Conservation (phyloP, 2,329 filamentous ascomycete species). For the Bipolaris zeicola region DNA sequence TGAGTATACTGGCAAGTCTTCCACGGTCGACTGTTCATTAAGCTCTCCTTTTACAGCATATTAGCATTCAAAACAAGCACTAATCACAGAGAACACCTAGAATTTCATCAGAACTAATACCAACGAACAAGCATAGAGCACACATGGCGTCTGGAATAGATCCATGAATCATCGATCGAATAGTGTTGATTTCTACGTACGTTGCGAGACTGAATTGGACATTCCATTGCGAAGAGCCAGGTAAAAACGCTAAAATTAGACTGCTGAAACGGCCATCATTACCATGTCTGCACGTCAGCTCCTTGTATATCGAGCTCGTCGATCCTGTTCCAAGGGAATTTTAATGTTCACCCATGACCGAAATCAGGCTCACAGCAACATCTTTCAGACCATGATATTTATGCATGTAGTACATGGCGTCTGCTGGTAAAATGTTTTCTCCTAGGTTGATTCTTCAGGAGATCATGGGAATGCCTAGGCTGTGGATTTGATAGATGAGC, state of each 20-base stretch:
- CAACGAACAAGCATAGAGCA: slow-evolving; percentile 32
- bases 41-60: background rate
- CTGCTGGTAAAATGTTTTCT: slow-evolving; percentile 58
- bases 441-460: slow-evolving; percentile 58
- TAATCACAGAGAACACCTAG: background rate
- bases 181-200: slow-evolving; percentile 59
- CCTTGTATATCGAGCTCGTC: slow-evolving; percentile 57
- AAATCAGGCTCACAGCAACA: slow-evolving; percentile 32
- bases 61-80: background rate
- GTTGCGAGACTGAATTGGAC: slow-evolving; percentile 53
- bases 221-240: slow-evolving; percentile 4
- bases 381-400: slow-evolving; percentile 59
- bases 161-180: slow-evolving; percentile 55
- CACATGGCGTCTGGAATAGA: slow-evolving; percentile 42
- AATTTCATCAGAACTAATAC: slow-evolving; percentile 32
- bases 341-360: background rate
- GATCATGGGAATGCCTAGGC: slow-evolving; percentile 59
- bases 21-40: background rate
- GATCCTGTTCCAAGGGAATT: slow-evolving; percentile 10
- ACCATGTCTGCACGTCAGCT: slow-evolving; percentile 28
- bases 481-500: slow-evolving; percentile 54
- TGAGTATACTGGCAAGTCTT: background rate
- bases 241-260: background rate
- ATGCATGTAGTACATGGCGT: slow-evolving; percentile 59
- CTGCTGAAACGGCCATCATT: background rate